phyloP scores from a whole-genome alignment of 2,329 filamentous ascomycete species.

The Aspergillus brasiliensis region DNA sequence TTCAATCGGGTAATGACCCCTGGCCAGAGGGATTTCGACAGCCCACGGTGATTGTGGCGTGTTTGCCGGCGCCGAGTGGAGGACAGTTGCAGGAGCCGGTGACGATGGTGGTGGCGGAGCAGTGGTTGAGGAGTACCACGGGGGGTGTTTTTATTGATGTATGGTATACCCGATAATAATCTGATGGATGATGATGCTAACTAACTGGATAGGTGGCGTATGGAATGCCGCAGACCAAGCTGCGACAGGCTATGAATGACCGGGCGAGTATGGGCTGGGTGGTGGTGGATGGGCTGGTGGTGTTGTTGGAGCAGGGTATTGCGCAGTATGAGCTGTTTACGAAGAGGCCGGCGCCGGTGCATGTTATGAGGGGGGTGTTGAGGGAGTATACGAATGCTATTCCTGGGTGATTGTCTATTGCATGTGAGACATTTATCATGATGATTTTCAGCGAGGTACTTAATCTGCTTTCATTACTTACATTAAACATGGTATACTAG shows the following conservation, averaged over 20 bases:
- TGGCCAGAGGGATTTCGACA: constrained; percentile 23
- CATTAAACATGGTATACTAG: too few species aligned
- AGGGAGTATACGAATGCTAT: neutral
- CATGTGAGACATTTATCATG: too few species aligned
- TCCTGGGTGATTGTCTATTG: too few species aligned
- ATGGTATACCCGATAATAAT: too few species aligned
- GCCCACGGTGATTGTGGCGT: constrained; percentile 23
- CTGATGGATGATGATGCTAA: too few species aligned
- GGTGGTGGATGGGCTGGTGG: constrained; percentile 24
- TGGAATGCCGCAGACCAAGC: constrained; percentile 15
- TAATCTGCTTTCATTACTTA: too few species aligned
- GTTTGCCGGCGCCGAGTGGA: neutral
- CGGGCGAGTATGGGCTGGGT: constrained; percentile 23
- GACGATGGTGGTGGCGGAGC: constrained; percentile 13
- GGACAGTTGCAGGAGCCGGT: neutral
- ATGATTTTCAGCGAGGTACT: too few species aligned
- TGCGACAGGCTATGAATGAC: constrained; percentile 19
- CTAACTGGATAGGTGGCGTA: constrained; percentile 18
- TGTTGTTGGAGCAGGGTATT: constrained; percentile 27
- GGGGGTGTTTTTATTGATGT: constrained; percentile 30
- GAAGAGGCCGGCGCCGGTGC: constrained; percentile 23
- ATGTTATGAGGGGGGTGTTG: constrained; percentile 22
- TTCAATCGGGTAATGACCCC: constrained; percentile 13
- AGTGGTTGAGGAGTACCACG: constrained; percentile 26
- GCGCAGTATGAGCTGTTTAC: constrained; percentile 30